Evolutionary conservation across 2,329 filamentous ascomycete species (phyloP), one percentile per base, ranked within the genome.

Genomic region (Rhexocercosporidium sp.): DNA sequence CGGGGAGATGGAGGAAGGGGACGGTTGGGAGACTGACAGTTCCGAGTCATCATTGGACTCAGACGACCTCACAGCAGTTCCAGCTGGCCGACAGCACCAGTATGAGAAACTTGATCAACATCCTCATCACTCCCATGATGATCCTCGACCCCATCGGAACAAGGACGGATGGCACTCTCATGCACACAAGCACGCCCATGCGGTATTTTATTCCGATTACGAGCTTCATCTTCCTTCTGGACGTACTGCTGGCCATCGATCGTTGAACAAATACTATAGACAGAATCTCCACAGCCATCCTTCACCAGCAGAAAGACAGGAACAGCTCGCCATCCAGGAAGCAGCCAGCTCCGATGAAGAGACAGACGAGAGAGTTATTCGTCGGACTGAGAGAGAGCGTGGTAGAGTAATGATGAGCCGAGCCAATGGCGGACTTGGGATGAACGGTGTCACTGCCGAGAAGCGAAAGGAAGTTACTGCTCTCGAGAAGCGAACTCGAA

Each of bases 21-120:
- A 95, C 51, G 94, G 93, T 53, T 98, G 96, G 95, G 96, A 99
- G 81, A 97, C 94, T 0, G 96, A 98, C 78, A 94, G 91, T 71
- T 94, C 92, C 11, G 90, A 87, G n/a, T 97, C 94, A 1, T 96
- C 93, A 12, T 85, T 96, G 41, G 93, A 94, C 71, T 96, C 93
- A 0, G 92, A 92, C 64, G 93, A 97, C 73, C 88, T 96, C 49
- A 91, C 89, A 5, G 88, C 91, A 9, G 88, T 96, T 8, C 92
- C 92, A 1, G 90, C 93, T 37, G 92, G 95, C 70, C 87, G 88
- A 71, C 84, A 87, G 59, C 87, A 91, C 74, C 89, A 92, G 71
- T 92, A 91, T 77, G 89, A 92, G 75, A 87, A 90, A 49, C 85
- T 94, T 6, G 84, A 86, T 74, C 88, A 90, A 77, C 90, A 93